Evolutionary conservation across 345 rosid species (phyloP).

Genomic region (Conringia planisiliqua): DNA sequence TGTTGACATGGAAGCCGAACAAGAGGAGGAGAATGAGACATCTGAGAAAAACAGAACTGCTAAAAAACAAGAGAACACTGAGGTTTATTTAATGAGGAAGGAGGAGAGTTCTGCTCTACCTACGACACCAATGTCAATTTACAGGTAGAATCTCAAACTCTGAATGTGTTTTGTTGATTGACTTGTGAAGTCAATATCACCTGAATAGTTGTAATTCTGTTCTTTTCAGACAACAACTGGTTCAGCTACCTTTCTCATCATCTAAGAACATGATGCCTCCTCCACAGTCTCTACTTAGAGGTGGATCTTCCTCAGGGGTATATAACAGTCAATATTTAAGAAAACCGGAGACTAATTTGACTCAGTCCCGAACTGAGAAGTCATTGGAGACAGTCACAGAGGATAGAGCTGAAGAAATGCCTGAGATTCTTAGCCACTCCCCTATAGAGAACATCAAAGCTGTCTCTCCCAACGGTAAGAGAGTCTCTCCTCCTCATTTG

Average conservation of each 20-base stretch:
- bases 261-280: constrained; percentile 59
- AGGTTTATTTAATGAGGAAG: constrained; percentile 37
- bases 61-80: constrained; percentile 39
- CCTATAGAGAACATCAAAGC: constrained; percentile 48
- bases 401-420: constrained; percentile 46
- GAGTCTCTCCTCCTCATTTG: constrained; percentile 78
- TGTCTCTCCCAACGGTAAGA: constrained; percentile 86
- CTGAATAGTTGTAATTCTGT: neutral
- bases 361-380: constrained; percentile 42
- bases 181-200: neutral
- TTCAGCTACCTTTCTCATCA: constrained; percentile 63
- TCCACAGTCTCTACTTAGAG: constrained; percentile 31
- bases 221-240: constrained; percentile 47
- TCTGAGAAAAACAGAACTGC: constrained; percentile 37
- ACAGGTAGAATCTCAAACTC: constrained; percentile 47
- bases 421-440: constrained; percentile 49
- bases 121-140: constrained; percentile 53
- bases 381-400: constrained; percentile 40
- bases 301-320: constrained; percentile 27
- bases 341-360: constrained; percentile 39
- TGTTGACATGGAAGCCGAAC: constrained; percentile 50
- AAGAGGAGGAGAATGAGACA: constrained; percentile 63
- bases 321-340: constrained; percentile 14
- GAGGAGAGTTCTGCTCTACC: constrained; percentile 57
- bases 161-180: neutral